phyloP scores from a whole-genome alignment of 106 monocot species.

The Dendrobium chrysotoxum region DNA sequence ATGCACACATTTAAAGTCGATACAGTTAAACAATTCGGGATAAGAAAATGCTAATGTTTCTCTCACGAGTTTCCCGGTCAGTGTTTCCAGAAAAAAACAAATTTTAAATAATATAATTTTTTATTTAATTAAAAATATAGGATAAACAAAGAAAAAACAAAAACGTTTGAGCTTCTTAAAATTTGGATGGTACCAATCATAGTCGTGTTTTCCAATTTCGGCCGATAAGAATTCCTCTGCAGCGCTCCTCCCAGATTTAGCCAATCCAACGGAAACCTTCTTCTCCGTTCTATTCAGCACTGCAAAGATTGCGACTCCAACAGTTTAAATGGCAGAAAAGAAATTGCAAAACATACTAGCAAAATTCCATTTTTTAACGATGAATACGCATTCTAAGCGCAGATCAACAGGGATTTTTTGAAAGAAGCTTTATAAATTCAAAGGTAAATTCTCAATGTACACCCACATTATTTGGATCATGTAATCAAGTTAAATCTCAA shows the following conservation, averaged over 20 bases:
- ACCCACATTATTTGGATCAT: too few species aligned
- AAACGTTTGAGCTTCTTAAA: background rate
- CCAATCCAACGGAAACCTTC: background rate
- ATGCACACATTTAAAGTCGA: too few species aligned
- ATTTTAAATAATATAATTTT: background rate
- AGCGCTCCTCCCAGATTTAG: slow-evolving; percentile 5
- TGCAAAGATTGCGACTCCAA: background rate
- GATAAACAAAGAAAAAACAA: background rate
- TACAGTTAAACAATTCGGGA: too few species aligned
- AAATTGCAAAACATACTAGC: background rate
- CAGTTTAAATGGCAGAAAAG: background rate
- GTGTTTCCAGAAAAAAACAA: background rate
- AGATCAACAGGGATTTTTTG: background rate
- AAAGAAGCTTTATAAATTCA: background rate
- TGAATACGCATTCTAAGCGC: background rate
- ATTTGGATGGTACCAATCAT: slow-evolving; percentile 21
- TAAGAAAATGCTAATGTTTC: too few species aligned
- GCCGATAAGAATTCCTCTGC: slow-evolving; percentile 18
- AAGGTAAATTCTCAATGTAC: background rate
- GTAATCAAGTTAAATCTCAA: too few species aligned
- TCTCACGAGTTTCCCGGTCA: background rate
- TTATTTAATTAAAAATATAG: background rate
- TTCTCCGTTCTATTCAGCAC: background rate
- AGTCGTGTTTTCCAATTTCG: slow-evolving; percentile 25
- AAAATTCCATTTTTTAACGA: background rate